These are phyloP conservation scores for Trebouxia sp. DNA, from an alignment of 139 green algal genomes.

Conservation along the genomic window DNA sequence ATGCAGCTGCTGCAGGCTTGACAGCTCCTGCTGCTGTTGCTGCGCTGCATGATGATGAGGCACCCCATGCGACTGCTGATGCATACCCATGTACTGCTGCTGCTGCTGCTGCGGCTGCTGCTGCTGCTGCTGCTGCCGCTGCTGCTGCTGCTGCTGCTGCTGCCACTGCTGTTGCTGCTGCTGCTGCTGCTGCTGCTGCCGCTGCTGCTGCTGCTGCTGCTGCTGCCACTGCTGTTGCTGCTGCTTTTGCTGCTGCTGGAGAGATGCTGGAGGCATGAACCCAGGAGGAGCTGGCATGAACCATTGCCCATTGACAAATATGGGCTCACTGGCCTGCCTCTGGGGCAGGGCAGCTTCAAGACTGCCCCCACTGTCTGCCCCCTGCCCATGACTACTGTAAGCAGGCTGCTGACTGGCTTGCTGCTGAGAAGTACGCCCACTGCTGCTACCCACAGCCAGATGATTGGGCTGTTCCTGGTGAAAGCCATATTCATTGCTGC, in stretches of 20 bases:
- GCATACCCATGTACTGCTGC: background rate
- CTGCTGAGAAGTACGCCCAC: background rate
- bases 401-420: background rate
- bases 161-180: background rate
- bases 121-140: background rate
- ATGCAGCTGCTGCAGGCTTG: background rate
- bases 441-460: background rate
- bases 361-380: background rate
- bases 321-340: background rate
- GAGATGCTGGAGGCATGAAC: background rate
- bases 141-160: background rate
- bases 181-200: background rate
- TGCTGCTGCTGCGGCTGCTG: background rate
- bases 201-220: background rate
- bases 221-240: background rate
- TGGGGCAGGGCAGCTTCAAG: background rate
- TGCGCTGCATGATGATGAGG: too few species aligned
- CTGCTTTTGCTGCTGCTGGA: background rate
- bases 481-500: background rate
- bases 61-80: background rate
- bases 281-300: constrained; percentile 20
- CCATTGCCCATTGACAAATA: constrained; percentile 11
- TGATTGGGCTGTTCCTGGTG: background rate
- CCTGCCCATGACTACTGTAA: background rate
- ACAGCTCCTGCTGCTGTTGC: background rate